Conservation (phyloP, 2,329 filamentous ascomycete species). For the Paracorniculantispora psalliotae region DNA sequence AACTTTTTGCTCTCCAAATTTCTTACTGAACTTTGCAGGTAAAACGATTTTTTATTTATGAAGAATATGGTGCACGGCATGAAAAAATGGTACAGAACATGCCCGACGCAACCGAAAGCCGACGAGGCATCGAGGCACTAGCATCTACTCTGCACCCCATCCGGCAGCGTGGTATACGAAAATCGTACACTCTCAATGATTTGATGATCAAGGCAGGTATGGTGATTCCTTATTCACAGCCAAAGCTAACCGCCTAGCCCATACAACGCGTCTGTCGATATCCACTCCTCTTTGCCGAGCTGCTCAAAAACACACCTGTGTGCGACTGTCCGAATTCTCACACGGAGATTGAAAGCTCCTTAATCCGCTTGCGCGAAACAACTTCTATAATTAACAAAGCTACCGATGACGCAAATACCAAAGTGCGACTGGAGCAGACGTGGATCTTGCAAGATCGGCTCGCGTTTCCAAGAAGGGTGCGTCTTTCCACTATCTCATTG, state of each 20-base stretch:
- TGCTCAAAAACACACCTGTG: conserved; percentile 77
- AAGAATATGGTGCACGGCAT: conserved; percentile 88
- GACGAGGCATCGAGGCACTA: conserved; percentile 79
- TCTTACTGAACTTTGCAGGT: conserved; percentile 48
- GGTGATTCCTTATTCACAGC: neutral
- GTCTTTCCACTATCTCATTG: conserved; percentile 18
- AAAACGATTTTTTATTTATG: conserved; percentile 77
- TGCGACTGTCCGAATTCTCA: conserved; percentile 81
- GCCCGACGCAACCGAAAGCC: conserved; percentile 62
- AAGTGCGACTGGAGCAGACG: conserved; percentile 70
- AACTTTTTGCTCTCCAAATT: neutral
- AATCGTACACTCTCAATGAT: conserved; percentile 73
- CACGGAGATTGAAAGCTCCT: conserved; percentile 68
- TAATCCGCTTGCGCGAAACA: conserved; percentile 67
- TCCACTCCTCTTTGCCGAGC: conserved; percentile 76
- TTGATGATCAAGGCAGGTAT: conserved; percentile 75
- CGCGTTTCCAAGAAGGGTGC: conserved; percentile 66
- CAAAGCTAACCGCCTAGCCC: conserved; percentile 49
- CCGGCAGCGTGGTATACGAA: conserved; percentile 63
- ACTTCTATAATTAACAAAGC: conserved; percentile 78
- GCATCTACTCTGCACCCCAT: conserved; percentile 68
- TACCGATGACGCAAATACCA: conserved; percentile 69
- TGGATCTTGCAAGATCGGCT: conserved; percentile 82
- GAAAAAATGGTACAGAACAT: conserved; percentile 79
- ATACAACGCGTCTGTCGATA: conserved; percentile 92